A percentile compares a stretch with the other conserved stretches of the same genome.
Evolutionary conservation across 202 grass and related monocot genomes (phyloP).

Genomic region (Zizania palustris): DNA sequence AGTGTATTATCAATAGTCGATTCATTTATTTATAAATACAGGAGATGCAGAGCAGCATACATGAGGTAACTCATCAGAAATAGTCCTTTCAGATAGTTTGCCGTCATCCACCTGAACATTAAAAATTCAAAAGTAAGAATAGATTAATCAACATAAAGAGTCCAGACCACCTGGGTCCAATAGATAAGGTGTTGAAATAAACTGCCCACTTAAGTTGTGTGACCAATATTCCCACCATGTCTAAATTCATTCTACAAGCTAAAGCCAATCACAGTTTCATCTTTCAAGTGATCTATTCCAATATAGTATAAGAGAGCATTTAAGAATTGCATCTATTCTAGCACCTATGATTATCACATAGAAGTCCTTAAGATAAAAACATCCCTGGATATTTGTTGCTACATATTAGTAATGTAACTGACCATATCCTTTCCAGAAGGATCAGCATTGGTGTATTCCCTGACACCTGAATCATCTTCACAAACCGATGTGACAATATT

Average conservation of each 20-base stretch:
- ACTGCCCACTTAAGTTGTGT: not conserved
- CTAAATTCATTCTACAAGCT: constrained; percentile 24
- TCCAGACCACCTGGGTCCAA: not conserved
- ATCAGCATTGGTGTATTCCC: constrained; percentile 60
- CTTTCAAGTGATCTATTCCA: constrained; percentile 14
- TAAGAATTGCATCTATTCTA: not conserved
- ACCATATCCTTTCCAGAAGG: constrained; percentile 60
- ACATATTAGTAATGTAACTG: constrained; percentile 45
- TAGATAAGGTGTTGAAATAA: not conserved
- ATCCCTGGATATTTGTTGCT: not conserved
- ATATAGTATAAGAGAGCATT: not conserved
- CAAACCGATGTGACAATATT: constrained; percentile 62
- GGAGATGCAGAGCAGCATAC: constrained; percentile 39
- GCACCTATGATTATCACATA: constrained; percentile 11
- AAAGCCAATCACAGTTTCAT: constrained; percentile 44
- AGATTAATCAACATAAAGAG: constrained; percentile 13
- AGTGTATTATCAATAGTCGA: constrained; percentile 23
- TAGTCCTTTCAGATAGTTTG: constrained; percentile 83
- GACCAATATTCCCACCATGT: not conserved
- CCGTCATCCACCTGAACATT: constrained; percentile 69
- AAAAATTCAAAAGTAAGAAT: constrained; percentile 34
- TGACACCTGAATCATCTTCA: constrained; percentile 51
- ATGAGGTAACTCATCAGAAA: constrained; percentile 76
- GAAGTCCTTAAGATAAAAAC: constrained; percentile 32
- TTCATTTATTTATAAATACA: constrained; percentile 27